Conservation (phyloP, 2,329 filamentous ascomycete species). For the Microdochium bolleyi region DNA sequence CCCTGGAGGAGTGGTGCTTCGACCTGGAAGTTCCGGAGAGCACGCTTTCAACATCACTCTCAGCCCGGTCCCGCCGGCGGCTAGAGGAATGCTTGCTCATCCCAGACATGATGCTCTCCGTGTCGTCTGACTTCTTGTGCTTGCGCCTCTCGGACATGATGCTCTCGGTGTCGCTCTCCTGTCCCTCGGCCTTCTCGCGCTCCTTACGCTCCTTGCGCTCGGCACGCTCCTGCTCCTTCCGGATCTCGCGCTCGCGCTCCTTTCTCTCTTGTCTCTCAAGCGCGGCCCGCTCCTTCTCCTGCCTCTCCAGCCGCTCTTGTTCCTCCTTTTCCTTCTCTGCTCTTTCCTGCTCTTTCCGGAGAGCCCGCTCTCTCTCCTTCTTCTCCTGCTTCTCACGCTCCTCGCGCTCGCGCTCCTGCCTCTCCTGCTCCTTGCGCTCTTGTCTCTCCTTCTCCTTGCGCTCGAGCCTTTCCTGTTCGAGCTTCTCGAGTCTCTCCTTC, state of each 20-base stretch:
- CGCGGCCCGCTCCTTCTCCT: neutral
- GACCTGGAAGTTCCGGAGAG: neutral
- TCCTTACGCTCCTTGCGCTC: neutral
- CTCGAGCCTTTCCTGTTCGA: neutral
- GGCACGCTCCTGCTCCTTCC: neutral
- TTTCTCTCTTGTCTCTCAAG: neutral
- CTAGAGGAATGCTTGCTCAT: neutral
- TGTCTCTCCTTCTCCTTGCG: neutral
- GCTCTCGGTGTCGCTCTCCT: neutral
- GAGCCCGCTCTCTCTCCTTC: neutral
- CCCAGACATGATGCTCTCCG: slow-evolving; percentile 1
- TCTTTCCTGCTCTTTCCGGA: slow-evolving; percentile 25
- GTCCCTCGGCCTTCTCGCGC: neutral
- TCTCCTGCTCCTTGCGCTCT: neutral
- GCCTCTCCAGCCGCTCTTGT: neutral
- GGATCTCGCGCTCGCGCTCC: neutral
- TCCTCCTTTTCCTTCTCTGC: slow-evolving; percentile 27
- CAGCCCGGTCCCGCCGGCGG: neutral
- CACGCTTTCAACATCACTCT: neutral
- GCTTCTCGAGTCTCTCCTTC: neutral
- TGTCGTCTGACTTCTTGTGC: neutral
- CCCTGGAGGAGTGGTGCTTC: neutral
- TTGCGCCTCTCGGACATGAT: slow-evolving; percentile 1
- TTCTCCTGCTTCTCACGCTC: neutral
- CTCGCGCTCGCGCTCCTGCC: neutral